Base-by-base conservation (phyloP, 495 filamentous ascomycete species). In the Trichocladium uniseriatum region DNA sequence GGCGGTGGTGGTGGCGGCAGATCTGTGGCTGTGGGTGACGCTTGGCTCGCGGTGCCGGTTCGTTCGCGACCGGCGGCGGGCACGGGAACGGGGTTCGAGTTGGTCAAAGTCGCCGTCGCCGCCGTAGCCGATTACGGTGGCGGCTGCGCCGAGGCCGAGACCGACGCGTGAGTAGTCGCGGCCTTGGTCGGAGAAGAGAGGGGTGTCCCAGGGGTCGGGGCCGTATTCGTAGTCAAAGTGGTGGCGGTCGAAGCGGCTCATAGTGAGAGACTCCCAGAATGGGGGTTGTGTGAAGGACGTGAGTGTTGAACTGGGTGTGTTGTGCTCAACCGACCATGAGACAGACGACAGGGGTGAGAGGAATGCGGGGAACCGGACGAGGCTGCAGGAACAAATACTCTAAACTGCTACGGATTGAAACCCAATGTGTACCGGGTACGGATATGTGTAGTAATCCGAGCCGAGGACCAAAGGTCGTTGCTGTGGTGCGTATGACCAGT, bases 161-260 rank as follows among this genome's bases (percentile, higher is more conserved):
- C 15, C 21, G 16, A 10, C 34, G 40, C 15, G 39, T 1, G 40
- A 28, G 48, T 32, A 10, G 35, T 48, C 39, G 32, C 38, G 2
- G 39, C 36, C 39, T 31, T 31, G 10, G 22, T 22, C 39, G 48
- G 36, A 16, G 18, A 38, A 34, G 24, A 16, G 36, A 8, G 38
- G 36, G 36, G 21, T 28, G 14, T 50, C 42, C 41, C 42, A 42
- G 27, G 18, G 18, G 22, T 45, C 29, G 37, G 45, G 45, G 24
- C 45, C 42, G 34, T 53, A 44, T 18, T 51, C 47, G 42, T 48
- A 42, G 2, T 29, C 5, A 8, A 6, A 42, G n/a, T 3, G 50
- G n/a, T 34, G 40, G 43, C 34, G 43, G 31, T 51, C 35, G 36
- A 45, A 48, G 32, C 53, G 46, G 28, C 38, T 48, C 54, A 56